These are phyloP conservation scores for Fagus crenata DNA, from an alignment of 306 rosid genomes.

Conservation along the genomic window DNA sequence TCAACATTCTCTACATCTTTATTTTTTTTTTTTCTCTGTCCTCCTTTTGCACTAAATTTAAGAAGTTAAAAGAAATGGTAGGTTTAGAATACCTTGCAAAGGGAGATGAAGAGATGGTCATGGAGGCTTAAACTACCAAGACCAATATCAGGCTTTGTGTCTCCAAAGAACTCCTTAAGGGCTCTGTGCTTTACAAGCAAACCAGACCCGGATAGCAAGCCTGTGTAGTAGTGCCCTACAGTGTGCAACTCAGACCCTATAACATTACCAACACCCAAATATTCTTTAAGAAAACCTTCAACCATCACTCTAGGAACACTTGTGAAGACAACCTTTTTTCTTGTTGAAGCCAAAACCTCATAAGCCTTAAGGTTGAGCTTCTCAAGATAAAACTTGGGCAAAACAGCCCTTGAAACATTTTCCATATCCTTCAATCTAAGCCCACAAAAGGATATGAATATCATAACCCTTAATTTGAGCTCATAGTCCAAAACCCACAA, in stretches of 20 bases:
- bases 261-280: constrained; percentile 58
- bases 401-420: constrained; percentile 54
- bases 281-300: constrained; percentile 67
- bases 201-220: constrained; percentile 53
- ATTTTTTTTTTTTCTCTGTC: not conserved
- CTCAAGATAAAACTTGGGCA: constrained; percentile 83
- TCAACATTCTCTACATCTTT: not conserved
- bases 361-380: constrained; percentile 60
- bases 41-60: not conserved
- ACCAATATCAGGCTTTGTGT: constrained; percentile 68
- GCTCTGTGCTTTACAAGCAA: constrained; percentile 69
- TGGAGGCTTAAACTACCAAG: constrained; percentile 60
- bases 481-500: constrained; percentile 56
- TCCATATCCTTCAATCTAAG: constrained; percentile 55
- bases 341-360: constrained; percentile 55
- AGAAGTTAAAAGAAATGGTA: not conserved
- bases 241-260: constrained; percentile 72
- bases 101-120: constrained; percentile 67
- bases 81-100: constrained; percentile 64
- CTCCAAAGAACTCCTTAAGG: constrained; percentile 63
- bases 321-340: constrained; percentile 56
- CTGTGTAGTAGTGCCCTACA: constrained; percentile 58
- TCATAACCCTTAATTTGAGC: constrained; percentile 52
- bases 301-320: constrained; percentile 85
- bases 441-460: constrained; percentile 70